Percentiles rank a stretch among this genome's conserved stretches.
Evolutionary conservation across 768 basidiomycete genomes (phyloP).

Genomic region (Tricholoma hemisulphureum): DNA sequence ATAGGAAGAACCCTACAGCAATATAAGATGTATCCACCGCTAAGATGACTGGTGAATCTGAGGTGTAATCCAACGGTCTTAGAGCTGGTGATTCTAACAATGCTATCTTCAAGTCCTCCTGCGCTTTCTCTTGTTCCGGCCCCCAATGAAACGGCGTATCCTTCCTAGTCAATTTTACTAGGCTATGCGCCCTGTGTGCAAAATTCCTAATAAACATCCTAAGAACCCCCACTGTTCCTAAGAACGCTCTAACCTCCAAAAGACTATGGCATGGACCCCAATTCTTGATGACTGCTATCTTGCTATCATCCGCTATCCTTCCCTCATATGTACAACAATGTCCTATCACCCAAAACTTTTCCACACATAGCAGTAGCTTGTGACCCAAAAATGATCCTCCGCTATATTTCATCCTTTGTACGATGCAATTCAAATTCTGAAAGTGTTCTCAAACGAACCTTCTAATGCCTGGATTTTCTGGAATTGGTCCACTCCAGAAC

Average conservation of each 20-base stretch:
- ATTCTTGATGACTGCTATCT: no score
- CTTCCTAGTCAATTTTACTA: no score
- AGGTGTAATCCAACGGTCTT: background rate
- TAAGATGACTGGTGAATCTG: background rate
- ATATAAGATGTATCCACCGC: background rate
- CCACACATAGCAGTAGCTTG: constrained; percentile 30
- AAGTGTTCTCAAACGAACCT: constrained; percentile 42
- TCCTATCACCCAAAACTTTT: no score
- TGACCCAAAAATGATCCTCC: constrained; percentile 38
- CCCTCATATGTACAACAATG: no score
- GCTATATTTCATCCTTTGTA: constrained; percentile 34
- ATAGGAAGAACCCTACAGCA: background rate
- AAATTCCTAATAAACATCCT: no score
- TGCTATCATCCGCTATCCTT: no score
- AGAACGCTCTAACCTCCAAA: no score
- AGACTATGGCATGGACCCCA: no score
- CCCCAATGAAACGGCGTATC: background rate
- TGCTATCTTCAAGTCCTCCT: background rate
- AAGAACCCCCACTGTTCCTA: no score
- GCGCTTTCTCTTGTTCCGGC: background rate
- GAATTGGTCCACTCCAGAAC: constrained; percentile 18
- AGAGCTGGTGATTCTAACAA: background rate
- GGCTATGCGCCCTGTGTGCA: no score
- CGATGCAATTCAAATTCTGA: constrained; percentile 31
- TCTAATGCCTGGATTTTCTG: constrained; percentile 34